phyloP scores from a whole-genome alignment of 805 yeast species.

The Vanderwaltozyma verrucispora region DNA sequence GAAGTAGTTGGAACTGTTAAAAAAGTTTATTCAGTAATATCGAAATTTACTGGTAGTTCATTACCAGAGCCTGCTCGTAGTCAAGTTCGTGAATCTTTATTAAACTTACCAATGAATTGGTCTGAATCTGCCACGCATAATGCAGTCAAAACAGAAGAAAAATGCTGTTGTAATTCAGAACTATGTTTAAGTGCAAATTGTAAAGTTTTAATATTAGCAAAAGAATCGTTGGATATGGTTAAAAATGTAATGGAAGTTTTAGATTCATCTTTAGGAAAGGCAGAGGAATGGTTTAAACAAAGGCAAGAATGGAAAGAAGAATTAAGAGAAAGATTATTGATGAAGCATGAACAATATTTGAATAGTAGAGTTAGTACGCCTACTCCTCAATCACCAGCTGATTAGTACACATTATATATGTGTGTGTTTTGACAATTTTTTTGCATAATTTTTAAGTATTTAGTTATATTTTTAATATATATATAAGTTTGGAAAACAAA shows the following conservation, averaged over 20 bases:
- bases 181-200: conserved; percentile 42
- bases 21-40: conserved; percentile 75
- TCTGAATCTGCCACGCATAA: conserved; percentile 32
- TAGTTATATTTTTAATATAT: no score
- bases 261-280: conserved; percentile 72
- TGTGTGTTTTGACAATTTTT: no score
- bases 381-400: no score
- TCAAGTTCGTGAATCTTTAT: conserved; percentile 67
- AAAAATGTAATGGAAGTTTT: conserved; percentile 73
- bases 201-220: conserved; percentile 69
- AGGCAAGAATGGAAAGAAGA: conserved; percentile 31
- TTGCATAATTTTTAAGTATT: no score
- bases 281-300: conserved; percentile 70
- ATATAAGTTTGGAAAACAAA: no score
- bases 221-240: conserved; percentile 83
- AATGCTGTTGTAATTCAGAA: conserved; percentile 5
- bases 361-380: no score
- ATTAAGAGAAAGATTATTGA: conserved; percentile 14
- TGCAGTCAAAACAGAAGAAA: conserved; percentile 2
- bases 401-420: no score
- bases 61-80: conserved; percentile 70
- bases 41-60: conserved; percentile 71
- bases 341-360: conserved; percentile 1
- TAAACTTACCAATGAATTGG: conserved; percentile 70
- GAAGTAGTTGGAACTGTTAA: conserved; percentile 86